Percentiles rank a stretch among this genome's conserved stretches.
These are phyloP conservation scores for Pontederia paniculata DNA, from an alignment of 176 grass and related monocot genomes.

Conservation along the genomic window DNA sequence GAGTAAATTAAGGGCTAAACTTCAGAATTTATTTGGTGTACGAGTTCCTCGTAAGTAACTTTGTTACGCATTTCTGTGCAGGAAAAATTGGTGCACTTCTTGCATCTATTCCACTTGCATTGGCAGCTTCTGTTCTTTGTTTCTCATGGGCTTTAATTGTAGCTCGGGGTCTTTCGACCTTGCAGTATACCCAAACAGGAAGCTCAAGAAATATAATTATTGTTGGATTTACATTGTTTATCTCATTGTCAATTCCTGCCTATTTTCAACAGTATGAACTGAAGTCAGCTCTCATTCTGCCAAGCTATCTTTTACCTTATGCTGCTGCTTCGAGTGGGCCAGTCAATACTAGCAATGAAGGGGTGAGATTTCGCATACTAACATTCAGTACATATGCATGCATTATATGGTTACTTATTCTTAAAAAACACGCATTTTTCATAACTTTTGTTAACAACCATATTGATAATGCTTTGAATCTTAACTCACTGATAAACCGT, in stretches of 20 bases:
- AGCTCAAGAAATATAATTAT: constrained; percentile 99
- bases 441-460: too few relatives aligned
- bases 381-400: background rate
- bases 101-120: constrained; percentile 73
- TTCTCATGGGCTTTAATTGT: constrained; percentile 91
- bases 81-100: constrained; percentile 95
- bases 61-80: constrained; percentile 5
- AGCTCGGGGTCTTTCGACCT: constrained; percentile 65
- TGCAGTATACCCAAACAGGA: constrained; percentile 83
- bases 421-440: too few relatives aligned
- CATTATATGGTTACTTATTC: background rate
- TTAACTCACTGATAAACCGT: too few relatives aligned
- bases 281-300: constrained; percentile 66
- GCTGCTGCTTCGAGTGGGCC: constrained; percentile 75
- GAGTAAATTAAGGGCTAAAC: background rate
- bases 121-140: constrained; percentile 81
- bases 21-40: too few relatives aligned
- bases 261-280: constrained; percentile 89
- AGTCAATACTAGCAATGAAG: constrained; percentile 43
- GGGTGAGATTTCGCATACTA: constrained; percentile 32
- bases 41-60: background rate
- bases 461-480: too few relatives aligned
- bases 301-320: constrained; percentile 84
- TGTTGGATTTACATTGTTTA: constrained; percentile 94
- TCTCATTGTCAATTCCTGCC: constrained; percentile 72